Base-by-base conservation (phyloP, 345 rosid genomes). In the Hibiscus trionum region DNA sequence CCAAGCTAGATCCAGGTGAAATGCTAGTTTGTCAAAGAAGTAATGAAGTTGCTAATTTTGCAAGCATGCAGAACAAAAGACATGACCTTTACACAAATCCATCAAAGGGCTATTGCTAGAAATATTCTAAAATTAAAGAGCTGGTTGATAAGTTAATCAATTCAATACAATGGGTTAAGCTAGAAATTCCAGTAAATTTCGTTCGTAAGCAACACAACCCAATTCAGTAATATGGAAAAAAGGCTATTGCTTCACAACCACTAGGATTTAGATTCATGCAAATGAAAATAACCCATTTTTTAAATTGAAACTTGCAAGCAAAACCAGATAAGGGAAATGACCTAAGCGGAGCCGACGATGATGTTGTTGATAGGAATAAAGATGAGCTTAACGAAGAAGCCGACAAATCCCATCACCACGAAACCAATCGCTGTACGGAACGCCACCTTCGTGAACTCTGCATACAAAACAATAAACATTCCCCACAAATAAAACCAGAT, bases 331-430 rank as follows among this genome's bases (percentile, higher is more conserved):
- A 62, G 4, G 3, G 5, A 7, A 39, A 59, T 11, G 27, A 70
- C 82, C 90, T 89, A 90, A 79, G 78, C 11, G 74, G 93, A 78
- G 24, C 93, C 93, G 67, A 92, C 91, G 27, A 92, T 88, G 72
- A 92, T 90, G 86, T 88, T 92, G 88, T 90, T 92, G 79, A 92
- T 87, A 47, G 97, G 97, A 73, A 92, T 90, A 81, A 88, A 90
- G 71, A 90, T 84, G 66, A 88, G 78, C 82, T 92, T 92, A 64
- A 90, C 93, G 76, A 90, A 88, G 84, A 88, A 92, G 0, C 93
- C 97, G 4, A 88, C 96, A 60, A 92, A 90, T 52, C 97, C 92
- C 96, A 90, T 90, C 74, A 87, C 96, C 47, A 87, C 96, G 71
- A 92, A 90, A 6, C 97, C 97, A 57, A 92, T 85, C 49, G 96